Percentiles rank a stretch among this genome's conserved stretches.
Conservation (phyloP, 2,329 filamentous ascomycete species). For the Xenoacremonium recifei region DNA sequence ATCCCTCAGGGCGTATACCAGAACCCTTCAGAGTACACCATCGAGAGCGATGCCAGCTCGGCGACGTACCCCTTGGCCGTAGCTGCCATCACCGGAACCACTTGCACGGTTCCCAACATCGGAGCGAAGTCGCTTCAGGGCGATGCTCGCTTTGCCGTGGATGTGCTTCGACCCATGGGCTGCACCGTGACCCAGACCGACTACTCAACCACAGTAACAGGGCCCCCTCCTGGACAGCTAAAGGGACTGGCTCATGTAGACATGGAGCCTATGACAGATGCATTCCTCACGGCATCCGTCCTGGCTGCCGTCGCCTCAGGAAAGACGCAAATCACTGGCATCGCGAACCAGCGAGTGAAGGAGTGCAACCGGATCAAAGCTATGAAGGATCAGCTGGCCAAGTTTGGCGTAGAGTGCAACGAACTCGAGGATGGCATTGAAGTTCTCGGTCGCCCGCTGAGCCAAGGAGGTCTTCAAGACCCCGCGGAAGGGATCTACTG, state of each 20-base stretch:
- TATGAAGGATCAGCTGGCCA: slow-evolving; percentile 92
- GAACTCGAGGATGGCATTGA: slow-evolving; percentile 96
- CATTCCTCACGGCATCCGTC: slow-evolving; percentile 92
- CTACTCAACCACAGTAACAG: slow-evolving; percentile 87
- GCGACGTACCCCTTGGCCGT: slow-evolving; percentile 94
- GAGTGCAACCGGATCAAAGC: slow-evolving; percentile 96
- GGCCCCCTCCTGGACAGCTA: slow-evolving; percentile 72
- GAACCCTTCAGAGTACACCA: slow-evolving; percentile 81
- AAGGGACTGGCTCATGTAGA: slow-evolving; percentile 79
- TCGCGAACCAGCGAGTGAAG: slow-evolving; percentile 96
- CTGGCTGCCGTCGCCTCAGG: slow-evolving; percentile 85
- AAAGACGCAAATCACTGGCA: slow-evolving; percentile 84
- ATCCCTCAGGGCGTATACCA: slow-evolving; percentile 82
- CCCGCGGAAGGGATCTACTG: slow-evolving; percentile 75
- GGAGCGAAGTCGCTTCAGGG: slow-evolving; percentile 89
- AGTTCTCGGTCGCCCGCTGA: slow-evolving; percentile 52
- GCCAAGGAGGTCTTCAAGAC: slow-evolving; percentile 42
- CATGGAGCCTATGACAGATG: slow-evolving; percentile 99
- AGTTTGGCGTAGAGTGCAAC: slow-evolving; percentile 83
- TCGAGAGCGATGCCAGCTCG: slow-evolving; percentile 97
- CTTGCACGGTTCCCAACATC: slow-evolving; percentile 94
- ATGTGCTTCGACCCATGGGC: slow-evolving; percentile 90
- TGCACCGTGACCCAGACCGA: slow-evolving; percentile 84
- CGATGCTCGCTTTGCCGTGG: slow-evolving; percentile 89
- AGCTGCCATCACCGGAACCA: slow-evolving; percentile 92